Evolutionary conservation across 768 basidiomycete species (phyloP), one percentile per base, ranked within the genome.

Genomic region (Dictyophora rubrovolvata): DNA sequence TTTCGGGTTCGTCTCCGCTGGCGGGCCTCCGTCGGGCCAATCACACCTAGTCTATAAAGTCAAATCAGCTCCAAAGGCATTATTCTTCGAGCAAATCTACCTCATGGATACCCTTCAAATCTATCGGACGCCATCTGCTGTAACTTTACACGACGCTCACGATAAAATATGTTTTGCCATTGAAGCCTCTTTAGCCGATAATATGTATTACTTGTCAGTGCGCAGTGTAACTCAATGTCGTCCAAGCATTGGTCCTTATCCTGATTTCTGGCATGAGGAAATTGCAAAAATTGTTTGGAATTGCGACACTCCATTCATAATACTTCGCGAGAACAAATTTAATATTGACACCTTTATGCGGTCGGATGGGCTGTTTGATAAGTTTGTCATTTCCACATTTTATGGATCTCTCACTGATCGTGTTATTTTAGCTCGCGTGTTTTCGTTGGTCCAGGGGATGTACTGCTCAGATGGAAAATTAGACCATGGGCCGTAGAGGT

Each of bases 181-280:
- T 28, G 56, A 58, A 36, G 21, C 48, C 34, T 12, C n/a, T 16
- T 35, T 28, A 18, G n/a, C 48, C 9, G 50, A 51, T 51, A 35
- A 58, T 28, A 34, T n/a, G 14, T 35, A 20, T 50, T 51, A 16
- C 2, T 34, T 50, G 14, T 51, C 56, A 12, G 49, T 58, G 8
- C 56, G 48, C 7, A 51, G 46, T 23, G 56, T 58, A 17, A 23
- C 33, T 17, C 56, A 49, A 51, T 42, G 35, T 36, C 56, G 56
- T 10, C 50, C 48, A 10, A 36, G n/a, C 12, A 34, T 46, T 12
- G 49, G 56, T 48, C 23, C 49, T 33, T 35, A 22, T 28, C 56
- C 56, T 14, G 56, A 58, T 51, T 58, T 51, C n/a, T 58, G 56
- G 56, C 51, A 50, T 33, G 56, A 58, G 2, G 56, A 58, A 23